Percentiles rank a stretch among this genome's conserved stretches.
These are phyloP conservation scores for Sporothrix euskadiensis DNA, from an alignment of 2,329 filamentous ascomycete species.

Conservation along the genomic window DNA sequence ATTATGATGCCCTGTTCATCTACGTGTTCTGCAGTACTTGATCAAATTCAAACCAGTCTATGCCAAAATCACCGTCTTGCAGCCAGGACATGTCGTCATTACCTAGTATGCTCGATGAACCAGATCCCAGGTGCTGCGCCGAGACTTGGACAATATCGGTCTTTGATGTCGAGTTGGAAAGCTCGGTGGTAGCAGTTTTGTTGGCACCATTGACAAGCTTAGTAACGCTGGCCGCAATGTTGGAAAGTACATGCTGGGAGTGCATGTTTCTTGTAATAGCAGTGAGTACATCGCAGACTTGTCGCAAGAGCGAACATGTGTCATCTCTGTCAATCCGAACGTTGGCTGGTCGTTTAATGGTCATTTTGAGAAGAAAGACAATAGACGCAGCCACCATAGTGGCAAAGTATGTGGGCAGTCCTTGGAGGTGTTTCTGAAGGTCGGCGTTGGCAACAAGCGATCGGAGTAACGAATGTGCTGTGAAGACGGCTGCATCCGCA, in stretches of 20 bases:
- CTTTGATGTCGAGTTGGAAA: not conserved
- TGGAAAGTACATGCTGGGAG: not conserved
- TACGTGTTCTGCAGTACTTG: not conserved
- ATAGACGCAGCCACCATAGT: not conserved
- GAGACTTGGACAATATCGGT: not conserved
- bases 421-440: not conserved
- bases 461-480: not conserved
- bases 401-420: not conserved
- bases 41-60: constrained; percentile 17
- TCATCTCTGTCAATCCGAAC: not conserved
- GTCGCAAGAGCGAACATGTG: not conserved
- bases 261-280: not conserved
- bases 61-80: constrained; percentile 2
- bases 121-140: not conserved
- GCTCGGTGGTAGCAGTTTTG: not conserved
- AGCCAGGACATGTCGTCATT: constrained; percentile 9
- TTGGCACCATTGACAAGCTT: not conserved
- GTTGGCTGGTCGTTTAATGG: not conserved
- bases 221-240: not conserved
- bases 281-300: not conserved
- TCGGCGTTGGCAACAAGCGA: not conserved
- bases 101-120: not conserved
- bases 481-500: not conserved
- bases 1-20: not conserved
- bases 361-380: constrained; percentile 8